A percentile compares a stretch with the other conserved stretches of the same genome.
phyloP scores from a whole-genome alignment of 2,329 filamentous ascomycete species.

The Cladosporium sp. region DNA sequence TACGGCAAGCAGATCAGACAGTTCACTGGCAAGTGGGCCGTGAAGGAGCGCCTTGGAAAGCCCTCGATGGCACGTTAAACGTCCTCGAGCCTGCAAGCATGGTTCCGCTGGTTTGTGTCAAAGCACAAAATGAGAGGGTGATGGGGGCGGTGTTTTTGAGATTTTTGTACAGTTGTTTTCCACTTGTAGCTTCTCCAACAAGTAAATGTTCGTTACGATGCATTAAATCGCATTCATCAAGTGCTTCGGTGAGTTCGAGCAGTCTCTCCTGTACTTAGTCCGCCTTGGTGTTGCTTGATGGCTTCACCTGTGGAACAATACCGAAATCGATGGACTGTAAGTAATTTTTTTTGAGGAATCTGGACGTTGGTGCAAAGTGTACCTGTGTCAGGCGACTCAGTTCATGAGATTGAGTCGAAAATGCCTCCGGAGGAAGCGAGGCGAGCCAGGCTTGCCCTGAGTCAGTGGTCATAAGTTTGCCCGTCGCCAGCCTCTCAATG shows the following conservation, averaged over 20 bases:
- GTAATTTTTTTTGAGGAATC: background rate
- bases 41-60: conserved; percentile 25
- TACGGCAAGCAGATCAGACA: conserved; percentile 39
- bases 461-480: background rate
- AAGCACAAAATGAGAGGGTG: background rate
- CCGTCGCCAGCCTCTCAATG: background rate
- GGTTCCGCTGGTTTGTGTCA: background rate
- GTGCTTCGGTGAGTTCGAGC: background rate
- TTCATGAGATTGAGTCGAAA: background rate
- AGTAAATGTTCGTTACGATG: background rate
- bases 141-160: background rate
- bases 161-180: background rate
- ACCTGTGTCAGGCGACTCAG: too few relatives aligned
- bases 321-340: background rate
- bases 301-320: background rate
- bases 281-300: background rate
- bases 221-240: background rate
- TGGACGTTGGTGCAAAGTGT: too few relatives aligned
- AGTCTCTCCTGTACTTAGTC: background rate
- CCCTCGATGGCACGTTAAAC: conserved; percentile 25
- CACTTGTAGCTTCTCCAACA: background rate
- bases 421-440: background rate
- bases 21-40: conserved; percentile 36
- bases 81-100: too few relatives aligned
- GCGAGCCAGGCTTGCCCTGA: background rate